Percentiles rank a stretch among this genome's conserved stretches.
Evolutionary conservation across 2,329 filamentous ascomycete species (phyloP).

Genomic region (Diaporthe sp.): DNA sequence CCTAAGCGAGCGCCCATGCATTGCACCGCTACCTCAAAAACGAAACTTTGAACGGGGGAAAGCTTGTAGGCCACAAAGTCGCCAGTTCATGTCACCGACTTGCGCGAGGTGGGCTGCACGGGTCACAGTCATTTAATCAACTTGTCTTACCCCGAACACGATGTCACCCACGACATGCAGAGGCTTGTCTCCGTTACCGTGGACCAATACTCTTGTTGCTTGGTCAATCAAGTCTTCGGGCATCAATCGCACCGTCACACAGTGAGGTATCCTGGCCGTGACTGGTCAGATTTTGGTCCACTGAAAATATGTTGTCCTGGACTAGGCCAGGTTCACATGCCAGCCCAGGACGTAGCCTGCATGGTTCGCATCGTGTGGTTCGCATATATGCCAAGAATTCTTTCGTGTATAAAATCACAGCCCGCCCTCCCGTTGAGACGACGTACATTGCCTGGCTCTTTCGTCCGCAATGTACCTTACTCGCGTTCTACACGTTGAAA

Average conservation of each 20-base stretch:
- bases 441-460: too few species aligned
- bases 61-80: too few species aligned
- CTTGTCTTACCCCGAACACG: too few species aligned
- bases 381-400: not conserved
- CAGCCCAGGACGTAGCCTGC: too few species aligned
- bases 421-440: too few species aligned
- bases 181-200: not conserved
- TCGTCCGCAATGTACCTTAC: not conserved
- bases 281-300: not conserved
- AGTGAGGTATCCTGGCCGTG: not conserved
- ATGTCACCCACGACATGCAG: too few species aligned
- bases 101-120: too few species aligned
- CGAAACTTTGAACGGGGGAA: not conserved
- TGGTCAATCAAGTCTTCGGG: not conserved
- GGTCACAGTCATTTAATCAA: too few species aligned
- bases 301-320: not conserved
- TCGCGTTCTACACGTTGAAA: not conserved
- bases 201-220: not conserved
- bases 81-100: too few species aligned
- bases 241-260: not conserved
- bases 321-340: not conserved
- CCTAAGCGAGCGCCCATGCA: rapidly evolving
- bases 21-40: not conserved
- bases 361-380: not conserved
- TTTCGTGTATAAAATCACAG: not conserved